Base-by-base conservation (phyloP, 495 filamentous ascomycete species). In the Trichoderma parareesei region DNA sequence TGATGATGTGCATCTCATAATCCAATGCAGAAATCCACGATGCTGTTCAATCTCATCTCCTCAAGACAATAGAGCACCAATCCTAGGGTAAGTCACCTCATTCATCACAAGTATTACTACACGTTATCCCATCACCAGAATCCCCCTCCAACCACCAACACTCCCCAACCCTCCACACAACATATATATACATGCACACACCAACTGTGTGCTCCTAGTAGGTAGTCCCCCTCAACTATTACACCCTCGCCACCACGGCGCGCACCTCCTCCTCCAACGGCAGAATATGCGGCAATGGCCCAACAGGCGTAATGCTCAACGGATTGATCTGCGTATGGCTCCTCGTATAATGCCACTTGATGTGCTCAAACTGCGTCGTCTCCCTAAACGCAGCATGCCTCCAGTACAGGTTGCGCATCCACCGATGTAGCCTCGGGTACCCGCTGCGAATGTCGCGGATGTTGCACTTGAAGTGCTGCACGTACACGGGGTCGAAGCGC, bases 401-500 rank as follows among this genome's bases (percentile, higher is more conserved):
- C 83, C 87, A 92, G 74, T 92, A 92, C 42, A 93, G 75, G 43
- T 82, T 76, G 66, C 85, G 76, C 73, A 90, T 76, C 90, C 90
- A 92, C 60, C 73, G 74, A 68, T 92, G 81, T 40, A 92, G 76
- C 6, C 74, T 73, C 13, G 90, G 90, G 72, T 91, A 93, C 66
- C 87, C 88, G 66, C 81, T 77, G 40, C 87, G 76, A 65, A 91
- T 88, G 77, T 88, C 87, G 65, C 84, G 84, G 60, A 90, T 48
- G 71, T 90, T 90, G 71, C 87, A 88, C 69, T 81, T 82, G 77
- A 90, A 90, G 72, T 89, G 75, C 57, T 83, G 85, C 64, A 85
- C 77, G 72, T 90, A 90, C 63, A 85, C 86, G 16, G 82, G 71
- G 71, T 91, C 87, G 67, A 90, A 90, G 38, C 88, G 79, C 46